Evolutionary conservation across 2,329 filamentous ascomycete genomes (phyloP).

Genomic region (Ophidiomyces ophidiicola): DNA sequence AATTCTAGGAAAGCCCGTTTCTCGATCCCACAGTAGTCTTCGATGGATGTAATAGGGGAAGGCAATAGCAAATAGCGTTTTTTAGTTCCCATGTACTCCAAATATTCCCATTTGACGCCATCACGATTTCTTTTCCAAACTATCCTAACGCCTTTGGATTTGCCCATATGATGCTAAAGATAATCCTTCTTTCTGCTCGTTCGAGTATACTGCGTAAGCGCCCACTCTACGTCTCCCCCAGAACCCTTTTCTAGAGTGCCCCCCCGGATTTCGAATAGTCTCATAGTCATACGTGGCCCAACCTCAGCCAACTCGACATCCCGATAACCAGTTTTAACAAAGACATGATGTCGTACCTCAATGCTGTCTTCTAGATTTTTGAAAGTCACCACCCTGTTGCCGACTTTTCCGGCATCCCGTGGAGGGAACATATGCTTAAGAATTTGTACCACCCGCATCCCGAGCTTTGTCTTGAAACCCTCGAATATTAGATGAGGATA

Average conservation of each 20-base stretch:
- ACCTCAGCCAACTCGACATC: conserved; percentile 82
- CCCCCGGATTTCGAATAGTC: conserved; percentile 80
- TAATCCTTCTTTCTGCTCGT: conserved; percentile 95
- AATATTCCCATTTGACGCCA: too few species aligned
- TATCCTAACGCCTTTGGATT: neutral
- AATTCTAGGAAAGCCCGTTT: too few species aligned
- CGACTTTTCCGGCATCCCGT: conserved; percentile 69
- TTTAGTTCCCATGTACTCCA: too few species aligned
- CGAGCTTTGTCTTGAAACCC: conserved; percentile 71
- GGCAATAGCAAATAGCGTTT: too few species aligned
- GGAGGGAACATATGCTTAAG: conserved; percentile 92
- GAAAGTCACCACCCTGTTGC: conserved; percentile 82
- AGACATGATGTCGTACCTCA: conserved; percentile 86
- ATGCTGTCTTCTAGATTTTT: conserved; percentile 81
- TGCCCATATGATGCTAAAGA: conserved; percentile 40
- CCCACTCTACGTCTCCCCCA: conserved; percentile 93
- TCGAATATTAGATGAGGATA: conserved; percentile 96
- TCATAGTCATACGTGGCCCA: conserved; percentile 93
- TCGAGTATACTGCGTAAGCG: conserved; percentile 86
- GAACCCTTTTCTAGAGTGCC: conserved; percentile 82
- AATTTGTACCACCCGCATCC: conserved; percentile 73
- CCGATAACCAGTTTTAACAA: conserved; percentile 83
- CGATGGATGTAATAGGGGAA: too few species aligned
- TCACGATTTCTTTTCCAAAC: neutral
- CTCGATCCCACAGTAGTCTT: too few species aligned